Base-by-base conservation (phyloP, 2,329 filamentous ascomycete genomes). In the Aschersonia sp. region DNA sequence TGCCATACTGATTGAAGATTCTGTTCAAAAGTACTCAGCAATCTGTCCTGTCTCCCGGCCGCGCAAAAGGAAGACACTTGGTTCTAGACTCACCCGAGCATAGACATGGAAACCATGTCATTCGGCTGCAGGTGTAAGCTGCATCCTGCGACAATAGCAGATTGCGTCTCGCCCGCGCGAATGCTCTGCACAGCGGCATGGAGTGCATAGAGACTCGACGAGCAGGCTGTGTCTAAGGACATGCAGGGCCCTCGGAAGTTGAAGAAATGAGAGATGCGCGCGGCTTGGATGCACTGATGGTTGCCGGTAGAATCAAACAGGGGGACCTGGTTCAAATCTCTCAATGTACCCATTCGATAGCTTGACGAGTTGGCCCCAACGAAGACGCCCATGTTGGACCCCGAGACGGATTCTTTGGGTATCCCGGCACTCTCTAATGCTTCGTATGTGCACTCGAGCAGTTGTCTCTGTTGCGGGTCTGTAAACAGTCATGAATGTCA, bases 251-350 rank as follows among this genome's bases (percentile, higher is more conserved):
- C 75, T 40, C 67, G 62, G 38, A 78, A 62, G 52, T 78, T 70
- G 51, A 76, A 77, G 59, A 71, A 74, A 52, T 77, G 73, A 2
- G 73, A 75, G 28, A 78, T 63, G 44, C 74, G 64, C 51, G 77
- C 77, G 0, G 73, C 71, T 50, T 75, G 65, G 58, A 78, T 73
- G 7, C 71, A 69, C 54, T 71, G 67, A 42, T 71, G 70, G 50
- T 61, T 60, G 62, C 71, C 71, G 31, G 71, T 74, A 30, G 70
- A 70, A 52, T 74, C 71, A 50, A 74, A 71, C 66, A 73, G 73
- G 35, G 71, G 71, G 44, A 72, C 66, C 3, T 67, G 69, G 48
- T 71, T 65, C 3, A 66, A 56, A 51, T 74, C 71, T 42, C 67
- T 59, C 45, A 69, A 42, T 3, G 69, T 54, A 43, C 68, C 66